Evolutionary conservation across 2,329 filamentous ascomycete genomes (phyloP).

Genomic region (Penicillium paneum): DNA sequence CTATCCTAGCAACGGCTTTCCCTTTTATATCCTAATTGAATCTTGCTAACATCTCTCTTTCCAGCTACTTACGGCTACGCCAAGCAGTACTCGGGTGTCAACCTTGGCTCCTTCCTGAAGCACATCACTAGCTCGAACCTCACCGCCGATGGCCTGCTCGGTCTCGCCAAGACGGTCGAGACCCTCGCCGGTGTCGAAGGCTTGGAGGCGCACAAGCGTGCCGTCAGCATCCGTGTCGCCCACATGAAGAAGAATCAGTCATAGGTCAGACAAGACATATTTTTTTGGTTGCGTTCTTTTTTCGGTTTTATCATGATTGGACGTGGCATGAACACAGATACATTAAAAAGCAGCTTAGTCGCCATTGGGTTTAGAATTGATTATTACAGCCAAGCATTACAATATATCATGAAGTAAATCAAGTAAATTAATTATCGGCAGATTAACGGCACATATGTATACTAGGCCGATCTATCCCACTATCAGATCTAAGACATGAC

Average conservation of each 20-base stretch:
- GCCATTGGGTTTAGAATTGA: neutral
- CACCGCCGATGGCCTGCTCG: slow-evolving; percentile 76
- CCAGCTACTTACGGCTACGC: slow-evolving; percentile 94
- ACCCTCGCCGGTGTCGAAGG: slow-evolving; percentile 91
- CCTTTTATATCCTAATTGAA: neutral
- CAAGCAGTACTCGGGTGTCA: slow-evolving; percentile 97
- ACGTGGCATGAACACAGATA: slow-evolving; percentile 21
- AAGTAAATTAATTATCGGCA: neutral
- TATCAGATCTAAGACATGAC: slow-evolving; percentile 7
- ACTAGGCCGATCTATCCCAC: slow-evolving; percentile 1
- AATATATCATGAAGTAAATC: neutral
- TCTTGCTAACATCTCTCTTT: slow-evolving; percentile 20
- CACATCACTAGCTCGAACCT: slow-evolving; percentile 95
- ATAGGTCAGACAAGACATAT: slow-evolving; percentile 3
- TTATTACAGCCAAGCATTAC: neutral
- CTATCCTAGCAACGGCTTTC: neutral
- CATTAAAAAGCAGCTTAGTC: slow-evolving; percentile 10
- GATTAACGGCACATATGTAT: neutral
- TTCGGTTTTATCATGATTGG: slow-evolving; percentile 18
- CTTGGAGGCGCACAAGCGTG: slow-evolving; percentile 83
- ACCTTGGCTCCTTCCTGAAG: slow-evolving; percentile 92
- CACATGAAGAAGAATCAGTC: slow-evolving; percentile 34
- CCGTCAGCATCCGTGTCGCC: slow-evolving; percentile 63
- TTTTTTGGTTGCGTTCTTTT: slow-evolving; percentile 1
- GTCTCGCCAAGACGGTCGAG: slow-evolving; percentile 89